phyloP scores from a whole-genome alignment of 2,329 filamentous ascomycete genomes.

The Ascochyta lentis region DNA sequence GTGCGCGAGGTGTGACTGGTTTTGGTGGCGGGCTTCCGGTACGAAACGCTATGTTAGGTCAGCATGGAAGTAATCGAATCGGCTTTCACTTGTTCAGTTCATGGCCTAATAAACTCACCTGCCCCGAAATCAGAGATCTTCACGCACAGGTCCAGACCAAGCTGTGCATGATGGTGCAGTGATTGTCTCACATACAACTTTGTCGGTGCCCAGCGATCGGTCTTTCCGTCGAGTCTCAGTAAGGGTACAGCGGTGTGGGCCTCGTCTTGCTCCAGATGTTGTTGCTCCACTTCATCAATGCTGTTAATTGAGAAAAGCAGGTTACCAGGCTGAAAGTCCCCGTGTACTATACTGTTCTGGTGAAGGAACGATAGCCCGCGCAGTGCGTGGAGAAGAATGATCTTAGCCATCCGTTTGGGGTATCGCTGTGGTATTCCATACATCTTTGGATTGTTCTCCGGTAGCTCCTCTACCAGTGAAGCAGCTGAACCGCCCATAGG shows the following conservation, averaged over 20 bases:
- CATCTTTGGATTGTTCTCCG: constrained; percentile 23
- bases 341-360: constrained; percentile 49
- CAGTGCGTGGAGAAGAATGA: constrained; percentile 48
- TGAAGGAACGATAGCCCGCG: constrained; percentile 50
- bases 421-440: constrained; percentile 18
- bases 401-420: constrained; percentile 34
- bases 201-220: constrained; percentile 40
- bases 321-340: constrained; percentile 51
- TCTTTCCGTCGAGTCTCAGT: constrained; percentile 32
- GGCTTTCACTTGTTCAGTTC: not conserved
- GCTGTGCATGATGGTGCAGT: constrained; percentile 27
- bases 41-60: not conserved
- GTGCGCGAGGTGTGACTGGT: constrained; percentile 37
- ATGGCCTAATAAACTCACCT: not conserved
- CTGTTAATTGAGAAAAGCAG: constrained; percentile 45
- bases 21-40: not conserved
- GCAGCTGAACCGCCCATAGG: constrained; percentile 16
- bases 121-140: not conserved
- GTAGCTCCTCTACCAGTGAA: constrained; percentile 18
- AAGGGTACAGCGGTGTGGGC: constrained; percentile 24
- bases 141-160: constrained; percentile 4
- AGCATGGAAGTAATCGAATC: not conserved
- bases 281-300: constrained; percentile 28
- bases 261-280: constrained; percentile 28
- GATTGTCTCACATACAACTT: constrained; percentile 39